These are phyloP conservation scores for Diplocarpon rosae DNA, from an alignment of 2,329 filamentous ascomycete species.

Conservation along the genomic window DNA sequence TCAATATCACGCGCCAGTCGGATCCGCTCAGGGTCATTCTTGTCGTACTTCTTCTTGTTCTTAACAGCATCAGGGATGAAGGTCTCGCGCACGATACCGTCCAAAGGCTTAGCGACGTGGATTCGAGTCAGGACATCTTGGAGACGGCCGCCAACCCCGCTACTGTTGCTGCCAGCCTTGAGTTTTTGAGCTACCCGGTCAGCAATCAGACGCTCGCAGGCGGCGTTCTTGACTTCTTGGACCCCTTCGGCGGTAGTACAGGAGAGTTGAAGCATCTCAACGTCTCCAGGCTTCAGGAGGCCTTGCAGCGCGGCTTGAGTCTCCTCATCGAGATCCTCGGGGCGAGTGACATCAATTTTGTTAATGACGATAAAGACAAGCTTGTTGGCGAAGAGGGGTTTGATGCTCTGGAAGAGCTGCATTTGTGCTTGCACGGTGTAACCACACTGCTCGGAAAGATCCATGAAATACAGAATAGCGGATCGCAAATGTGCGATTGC, in stretches of 20 bases:
- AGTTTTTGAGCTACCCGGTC: constrained; percentile 93
- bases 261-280: constrained; percentile 85
- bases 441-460: constrained; percentile 91
- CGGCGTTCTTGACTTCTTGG: constrained; percentile 88
- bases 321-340: constrained; percentile 75
- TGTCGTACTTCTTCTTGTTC: constrained; percentile 78
- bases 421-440: constrained; percentile 91
- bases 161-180: constrained; percentile 74
- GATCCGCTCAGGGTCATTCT: constrained; percentile 72
- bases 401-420: constrained; percentile 90
- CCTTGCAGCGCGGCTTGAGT: constrained; percentile 67
- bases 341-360: constrained; percentile 88
- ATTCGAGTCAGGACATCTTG: constrained; percentile 89
- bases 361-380: constrained; percentile 94
- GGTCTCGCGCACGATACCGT: constrained; percentile 64
- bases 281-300: constrained; percentile 75
- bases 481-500: constrained; percentile 94
- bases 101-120: constrained; percentile 90
- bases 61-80: constrained; percentile 83
- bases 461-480: constrained; percentile 96
- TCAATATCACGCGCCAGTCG: constrained; percentile 78
- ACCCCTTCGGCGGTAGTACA: constrained; percentile 94
- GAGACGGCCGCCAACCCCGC: constrained; percentile 70
- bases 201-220: constrained; percentile 84
- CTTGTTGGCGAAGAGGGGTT: constrained; percentile 94